Conservation (phyloP, 2,329 filamentous ascomycete genomes). For the Ceratocystis eucalypticola region DNA sequence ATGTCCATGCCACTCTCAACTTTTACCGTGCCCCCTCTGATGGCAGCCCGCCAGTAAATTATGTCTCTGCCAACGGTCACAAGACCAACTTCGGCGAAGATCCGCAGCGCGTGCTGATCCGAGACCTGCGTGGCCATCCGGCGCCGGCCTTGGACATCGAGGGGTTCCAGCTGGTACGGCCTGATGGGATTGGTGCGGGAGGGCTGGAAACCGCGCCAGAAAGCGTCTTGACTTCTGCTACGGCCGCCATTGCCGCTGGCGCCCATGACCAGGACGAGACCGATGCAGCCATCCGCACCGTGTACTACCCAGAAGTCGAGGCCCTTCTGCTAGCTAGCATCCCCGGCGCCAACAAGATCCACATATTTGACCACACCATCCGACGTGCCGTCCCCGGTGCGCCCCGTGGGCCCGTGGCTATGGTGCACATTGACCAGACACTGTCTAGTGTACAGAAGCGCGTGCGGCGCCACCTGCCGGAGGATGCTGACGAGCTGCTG, state of each 20-base stretch:
- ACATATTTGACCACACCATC: constrained; percentile 82
- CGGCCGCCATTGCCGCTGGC: background rate
- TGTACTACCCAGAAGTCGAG: constrained; percentile 81
- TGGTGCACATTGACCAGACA: constrained; percentile 78
- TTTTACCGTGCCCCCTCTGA: constrained; percentile 52
- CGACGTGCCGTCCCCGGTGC: constrained; percentile 49
- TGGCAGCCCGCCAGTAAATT: constrained; percentile 48
- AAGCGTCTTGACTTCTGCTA: constrained; percentile 38
- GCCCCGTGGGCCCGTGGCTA: constrained; percentile 52
- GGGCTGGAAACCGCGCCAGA: constrained; percentile 37
- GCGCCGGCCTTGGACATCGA: constrained; percentile 56
- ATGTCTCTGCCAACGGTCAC: constrained; percentile 38
- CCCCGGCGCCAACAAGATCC: constrained; percentile 50
- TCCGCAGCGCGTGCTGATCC: constrained; percentile 42
- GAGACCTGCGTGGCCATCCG: constrained; percentile 56
- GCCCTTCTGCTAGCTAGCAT: constrained; percentile 52
- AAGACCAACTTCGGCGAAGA: constrained; percentile 49
- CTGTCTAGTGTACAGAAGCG: constrained; percentile 49
- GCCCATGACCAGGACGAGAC: constrained; percentile 27
- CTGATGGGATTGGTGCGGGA: constrained; percentile 24
- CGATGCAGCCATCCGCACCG: constrained; percentile 51
- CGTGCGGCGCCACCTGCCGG: constrained; percentile 51
- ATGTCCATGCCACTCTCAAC: constrained; percentile 47
- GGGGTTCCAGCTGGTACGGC: constrained; percentile 54
- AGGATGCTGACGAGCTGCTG: constrained; percentile 50